Conservation (phyloP, 768 basidiomycete genomes). For the Coprinopsis cinerea region DNA sequence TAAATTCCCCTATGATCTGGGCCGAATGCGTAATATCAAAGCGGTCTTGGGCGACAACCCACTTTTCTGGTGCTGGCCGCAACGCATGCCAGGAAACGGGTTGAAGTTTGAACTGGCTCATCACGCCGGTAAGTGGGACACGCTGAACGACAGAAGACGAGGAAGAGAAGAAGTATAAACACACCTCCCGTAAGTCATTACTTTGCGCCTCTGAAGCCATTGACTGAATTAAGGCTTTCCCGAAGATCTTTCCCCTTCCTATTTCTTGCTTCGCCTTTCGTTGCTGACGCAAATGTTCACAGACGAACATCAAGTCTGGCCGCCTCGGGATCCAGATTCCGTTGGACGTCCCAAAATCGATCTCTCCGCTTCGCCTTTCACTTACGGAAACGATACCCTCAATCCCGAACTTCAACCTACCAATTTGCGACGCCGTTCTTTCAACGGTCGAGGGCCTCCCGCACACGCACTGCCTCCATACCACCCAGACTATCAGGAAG, state of each 20-base stretch:
- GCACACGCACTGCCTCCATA: constrained; percentile 53
- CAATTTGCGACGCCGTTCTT: constrained; percentile 35
- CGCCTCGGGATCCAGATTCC: constrained; percentile 61
- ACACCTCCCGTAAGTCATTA: constrained; percentile 12
- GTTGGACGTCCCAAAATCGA: constrained; percentile 26
- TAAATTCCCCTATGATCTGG: constrained; percentile 93
- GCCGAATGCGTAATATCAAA: constrained; percentile 62
- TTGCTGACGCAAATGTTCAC: constrained; percentile 7
- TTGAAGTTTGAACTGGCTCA: constrained; percentile 69
- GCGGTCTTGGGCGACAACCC: constrained; percentile 74
- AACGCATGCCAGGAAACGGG: constrained; percentile 59
- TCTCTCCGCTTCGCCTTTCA: constrained; percentile 72
- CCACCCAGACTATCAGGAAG: constrained; percentile 61
- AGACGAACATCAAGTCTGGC: constrained; percentile 47
- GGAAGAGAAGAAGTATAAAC: constrained; percentile 2
- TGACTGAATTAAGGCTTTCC: constrained; percentile 2
- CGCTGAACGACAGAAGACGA: constrained; percentile 24
- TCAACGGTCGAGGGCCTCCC: constrained; percentile 9
- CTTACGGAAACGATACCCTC: constrained; percentile 68
- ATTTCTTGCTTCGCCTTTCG: neutral
- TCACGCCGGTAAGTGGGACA: constrained; percentile 70
- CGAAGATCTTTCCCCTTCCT: constrained; percentile 3
- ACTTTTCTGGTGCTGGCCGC: constrained; percentile 83
- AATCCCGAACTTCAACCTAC: constrained; percentile 74
- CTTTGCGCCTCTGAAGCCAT: constrained; percentile 10